Evolutionary conservation across 495 filamentous ascomycete genomes (phyloP).

Genomic region (Trichoderma asperelloides): DNA sequence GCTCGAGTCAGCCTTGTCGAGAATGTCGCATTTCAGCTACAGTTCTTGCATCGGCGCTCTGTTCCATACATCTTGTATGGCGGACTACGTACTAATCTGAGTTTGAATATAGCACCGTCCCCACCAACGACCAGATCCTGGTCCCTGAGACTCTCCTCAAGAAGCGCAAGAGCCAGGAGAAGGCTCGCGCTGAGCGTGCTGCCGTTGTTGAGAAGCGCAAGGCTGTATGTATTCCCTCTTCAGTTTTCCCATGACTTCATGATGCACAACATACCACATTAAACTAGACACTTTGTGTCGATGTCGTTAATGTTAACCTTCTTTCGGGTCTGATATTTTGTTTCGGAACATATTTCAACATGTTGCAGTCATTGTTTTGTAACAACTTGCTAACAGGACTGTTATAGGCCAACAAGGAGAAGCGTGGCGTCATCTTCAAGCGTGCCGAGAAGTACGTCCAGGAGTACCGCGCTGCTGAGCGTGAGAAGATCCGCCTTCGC

Average conservation of each 20-base stretch:
- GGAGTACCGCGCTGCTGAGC: conserved; percentile 97
- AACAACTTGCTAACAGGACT: conserved; percentile 31
- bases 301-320: conserved; percentile 98
- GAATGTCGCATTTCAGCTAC: conserved; percentile 83
- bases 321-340: conserved; percentile 92
- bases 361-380: not conserved
- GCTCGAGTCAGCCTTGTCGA: conserved; percentile 76
- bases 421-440: conserved; percentile 97
- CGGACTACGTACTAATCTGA: conserved; percentile 61
- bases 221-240: conserved; percentile 56
- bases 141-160: conserved; percentile 97
- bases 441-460: conserved; percentile 98
- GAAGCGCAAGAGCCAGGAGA: conserved; percentile 99
- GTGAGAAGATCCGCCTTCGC: conserved; percentile 90
- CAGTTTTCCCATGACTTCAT: conserved; percentile 22
- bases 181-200: conserved; percentile 79
- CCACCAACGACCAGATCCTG: conserved; percentile 84
- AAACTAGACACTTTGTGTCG: conserved; percentile 79
- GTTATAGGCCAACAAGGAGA: conserved; percentile 84
- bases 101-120: conserved; percentile 58
- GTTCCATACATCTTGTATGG: conserved; percentile 49
- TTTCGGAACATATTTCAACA: conserved; percentile 24
- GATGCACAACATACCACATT: conserved; percentile 59
- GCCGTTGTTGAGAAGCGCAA: conserved; percentile 77
- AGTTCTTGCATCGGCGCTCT: conserved; percentile 84